These are phyloP conservation scores for Aspergillus versicolor DNA, from an alignment of 2,329 filamentous ascomycete genomes.

Conservation along the genomic window DNA sequence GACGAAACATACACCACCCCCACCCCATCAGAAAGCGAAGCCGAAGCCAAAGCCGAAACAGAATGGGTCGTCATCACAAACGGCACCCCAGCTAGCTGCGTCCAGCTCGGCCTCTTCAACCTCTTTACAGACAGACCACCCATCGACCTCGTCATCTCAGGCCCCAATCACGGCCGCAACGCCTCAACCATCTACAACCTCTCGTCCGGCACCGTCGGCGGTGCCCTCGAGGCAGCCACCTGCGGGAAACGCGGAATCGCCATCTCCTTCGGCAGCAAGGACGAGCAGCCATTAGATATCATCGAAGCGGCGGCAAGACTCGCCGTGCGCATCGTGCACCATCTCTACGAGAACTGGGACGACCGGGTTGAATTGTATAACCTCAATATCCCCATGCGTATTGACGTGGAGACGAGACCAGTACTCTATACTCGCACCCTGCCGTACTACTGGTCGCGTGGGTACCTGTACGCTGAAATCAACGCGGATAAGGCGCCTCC, in stretches of 20 bases:
- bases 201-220: conserved; percentile 73
- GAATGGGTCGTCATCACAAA: conserved; percentile 70
- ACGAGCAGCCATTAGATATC: conserved; percentile 72
- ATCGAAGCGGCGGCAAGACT: conserved; percentile 72
- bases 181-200: conserved; percentile 75
- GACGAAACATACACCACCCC: conserved; percentile 15
- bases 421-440: conserved; percentile 75
- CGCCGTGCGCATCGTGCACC: conserved; percentile 71
- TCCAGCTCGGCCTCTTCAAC: conserved; percentile 75
- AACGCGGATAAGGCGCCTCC: conserved; percentile 47
- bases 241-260: conserved; percentile 70
- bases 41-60: background rate
- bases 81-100: conserved; percentile 72
- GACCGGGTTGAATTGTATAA: conserved; percentile 74
- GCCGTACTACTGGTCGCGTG: conserved; percentile 80
- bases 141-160: conserved; percentile 71
- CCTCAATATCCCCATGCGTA: conserved; percentile 80
- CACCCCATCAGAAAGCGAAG: conserved; percentile 47
- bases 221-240: conserved; percentile 70
- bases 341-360: conserved; percentile 70
- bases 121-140: conserved; percentile 68
- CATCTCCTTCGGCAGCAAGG: conserved; percentile 77
- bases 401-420: conserved; percentile 66
- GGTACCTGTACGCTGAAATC: conserved; percentile 78
- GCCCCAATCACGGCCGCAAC: conserved; percentile 78